Base-by-base conservation (phyloP, 208 protist genomes). In the Crithidia thermophila region DNA sequence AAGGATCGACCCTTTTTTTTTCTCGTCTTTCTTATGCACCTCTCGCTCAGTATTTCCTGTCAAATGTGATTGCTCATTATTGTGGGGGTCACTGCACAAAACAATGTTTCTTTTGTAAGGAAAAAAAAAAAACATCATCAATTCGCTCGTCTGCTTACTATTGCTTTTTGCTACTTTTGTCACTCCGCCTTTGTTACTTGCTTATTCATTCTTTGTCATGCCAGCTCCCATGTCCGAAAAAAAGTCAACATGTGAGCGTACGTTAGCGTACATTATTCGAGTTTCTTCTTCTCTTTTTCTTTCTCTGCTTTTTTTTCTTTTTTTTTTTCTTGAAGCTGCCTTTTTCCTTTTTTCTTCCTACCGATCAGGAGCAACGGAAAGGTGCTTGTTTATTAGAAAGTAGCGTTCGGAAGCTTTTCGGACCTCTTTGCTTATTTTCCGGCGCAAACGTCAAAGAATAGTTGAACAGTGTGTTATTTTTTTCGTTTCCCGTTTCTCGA, bases 251-350 rank as follows among this genome's bases (percentile, higher is more conserved):
- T n/a, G n/a, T n/a, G n/a, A n/a, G n/a, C n/a, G n/a, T 60, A 18
- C 46, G 51, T 25, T 47, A 58, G 21, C 42, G 13, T 58, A 42
- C 25, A 18, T 2, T 63, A 33, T 58, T 36, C 49, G 49, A 63
- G 27, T 63, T 27, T 37, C 21, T 43, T 45, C 57, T 64, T 59
- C 36, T 42, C 30, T 46, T 40, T 75, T 28, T 53, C 6, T 40
- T 46, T 40, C 3, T 55, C 5, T 55, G 21, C 4, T 33, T 51
- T 51, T 56, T 49, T 34, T 75, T 39, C 40, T 43, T 61, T 58
- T 40, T 20, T 20, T 61, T 34, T 55, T n/a, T 27, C 27, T 52
- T 61, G 6, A 62, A 31, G 6, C 14, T 27, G 6, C 4, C 4
- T 56, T 56, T 39, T 53, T 11, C 13, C 14, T 37, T 60, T 34